A percentile compares a stretch with the other conserved stretches of the same genome.
Evolutionary conservation across 352 stramenopile genomes (phyloP).

Genomic region (Phytophthora aleatoria): DNA sequence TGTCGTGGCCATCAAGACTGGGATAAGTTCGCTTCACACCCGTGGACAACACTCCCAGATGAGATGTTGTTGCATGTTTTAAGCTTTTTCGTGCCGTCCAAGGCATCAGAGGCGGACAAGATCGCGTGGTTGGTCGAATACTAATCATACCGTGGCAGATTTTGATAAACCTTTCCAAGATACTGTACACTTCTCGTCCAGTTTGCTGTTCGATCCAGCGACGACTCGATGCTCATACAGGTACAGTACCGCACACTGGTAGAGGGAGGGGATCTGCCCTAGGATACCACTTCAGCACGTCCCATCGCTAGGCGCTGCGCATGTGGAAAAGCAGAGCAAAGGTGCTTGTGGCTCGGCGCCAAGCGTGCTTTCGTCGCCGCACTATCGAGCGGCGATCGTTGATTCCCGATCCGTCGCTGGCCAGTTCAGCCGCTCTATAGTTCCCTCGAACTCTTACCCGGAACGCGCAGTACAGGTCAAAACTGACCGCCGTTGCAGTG

Average conservation of each 20-base stretch:
- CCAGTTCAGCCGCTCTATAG: slow-evolving; percentile 10
- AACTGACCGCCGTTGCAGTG: slow-evolving; percentile 1
- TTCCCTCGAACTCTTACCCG: not conserved
- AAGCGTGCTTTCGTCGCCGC: slow-evolving; percentile 1
- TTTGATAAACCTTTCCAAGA: no score
- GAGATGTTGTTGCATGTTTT: slow-evolving; percentile 8
- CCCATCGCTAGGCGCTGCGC: slow-evolving; percentile 8
- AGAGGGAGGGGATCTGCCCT: slow-evolving; percentile 13
- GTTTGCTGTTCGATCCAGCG: no score
- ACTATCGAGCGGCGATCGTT: slow-evolving; percentile 8
- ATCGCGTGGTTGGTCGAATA: not conserved
- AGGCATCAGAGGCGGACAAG: slow-evolving; percentile 4
- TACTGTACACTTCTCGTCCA: no score
- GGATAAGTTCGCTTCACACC: slow-evolving; percentile 2
- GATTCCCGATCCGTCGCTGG: slow-evolving; percentile 9
- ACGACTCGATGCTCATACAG: not conserved
- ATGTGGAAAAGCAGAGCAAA: slow-evolving; percentile 8
- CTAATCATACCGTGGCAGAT: not conserved
- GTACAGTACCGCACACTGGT: not conserved
- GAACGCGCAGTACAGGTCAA: not conserved
- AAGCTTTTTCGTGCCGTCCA: slow-evolving; percentile 11
- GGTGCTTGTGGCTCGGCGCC: slow-evolving; percentile 4
- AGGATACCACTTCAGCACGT: not conserved
- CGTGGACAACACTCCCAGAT: slow-evolving; percentile 8
- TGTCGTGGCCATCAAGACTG: slow-evolving; percentile 5